Percentiles rank a stretch among this genome's conserved stretches.
phyloP scores from a whole-genome alignment of 2,329 filamentous ascomycete species.

The Aspergillus fructus region DNA sequence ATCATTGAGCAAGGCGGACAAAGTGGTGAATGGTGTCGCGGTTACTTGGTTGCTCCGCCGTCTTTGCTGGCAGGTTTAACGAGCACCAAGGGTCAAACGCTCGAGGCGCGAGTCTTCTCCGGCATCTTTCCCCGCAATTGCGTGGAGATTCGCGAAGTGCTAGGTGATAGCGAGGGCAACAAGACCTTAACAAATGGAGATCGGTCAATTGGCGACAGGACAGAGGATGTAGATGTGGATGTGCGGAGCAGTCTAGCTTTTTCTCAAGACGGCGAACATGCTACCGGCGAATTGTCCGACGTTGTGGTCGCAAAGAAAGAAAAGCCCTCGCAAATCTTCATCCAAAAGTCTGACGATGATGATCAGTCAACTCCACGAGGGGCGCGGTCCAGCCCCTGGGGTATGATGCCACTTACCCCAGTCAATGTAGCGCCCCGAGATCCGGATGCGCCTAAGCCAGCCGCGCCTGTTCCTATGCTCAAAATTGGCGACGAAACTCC shows the following conservation, averaged over 20 bases:
- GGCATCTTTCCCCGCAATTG: slow-evolving; percentile 95
- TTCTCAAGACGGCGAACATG: slow-evolving; percentile 27
- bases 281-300: slow-evolving; percentile 30
- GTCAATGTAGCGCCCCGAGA: slow-evolving; percentile 50
- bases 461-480: slow-evolving; percentile 92
- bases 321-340: slow-evolving; percentile 41
- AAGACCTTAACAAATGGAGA: slow-evolving; percentile 35
- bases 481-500: slow-evolving; percentile 97
- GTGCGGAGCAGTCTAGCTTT: slow-evolving; percentile 28
- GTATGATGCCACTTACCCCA: slow-evolving; percentile 35
- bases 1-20: slow-evolving; percentile 91
- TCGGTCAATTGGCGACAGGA: slow-evolving; percentile 35
- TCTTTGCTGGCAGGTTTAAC: slow-evolving; percentile 90
- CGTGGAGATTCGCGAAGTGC: slow-evolving; percentile 88
- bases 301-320: slow-evolving; percentile 38
- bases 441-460: slow-evolving; percentile 66
- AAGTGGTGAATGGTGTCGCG: slow-evolving; percentile 88
- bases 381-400: slow-evolving; percentile 22
- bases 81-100: slow-evolving; percentile 83
- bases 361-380: slow-evolving; percentile 32
- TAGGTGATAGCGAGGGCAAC: slow-evolving; percentile 66
- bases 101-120: slow-evolving; percentile 96
- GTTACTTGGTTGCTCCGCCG: slow-evolving; percentile 91
- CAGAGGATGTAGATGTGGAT: slow-evolving; percentile 31
- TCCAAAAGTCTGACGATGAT: slow-evolving; percentile 38